A percentile compares a stretch with the other conserved stretches of the same genome.
Evolutionary conservation across 2,329 filamentous ascomycete genomes (phyloP).

Genomic region (Ophiostoma himal-ulmi): DNA sequence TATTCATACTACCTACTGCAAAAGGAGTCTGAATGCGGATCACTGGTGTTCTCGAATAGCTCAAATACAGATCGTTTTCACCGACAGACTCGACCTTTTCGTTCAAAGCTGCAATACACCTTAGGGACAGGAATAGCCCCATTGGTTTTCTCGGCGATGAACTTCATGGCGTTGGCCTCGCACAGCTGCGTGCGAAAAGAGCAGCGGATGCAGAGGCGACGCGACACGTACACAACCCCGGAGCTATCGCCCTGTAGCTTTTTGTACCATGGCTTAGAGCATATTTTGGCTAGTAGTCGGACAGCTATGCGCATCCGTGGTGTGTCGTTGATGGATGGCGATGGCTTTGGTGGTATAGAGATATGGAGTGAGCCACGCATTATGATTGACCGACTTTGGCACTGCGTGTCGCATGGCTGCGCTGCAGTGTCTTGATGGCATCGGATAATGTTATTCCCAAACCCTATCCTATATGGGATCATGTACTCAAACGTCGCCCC

Average conservation of each 20-base stretch:
- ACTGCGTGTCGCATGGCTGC: no score
- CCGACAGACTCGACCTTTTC: conserved; percentile 35
- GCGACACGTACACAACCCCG: not conserved
- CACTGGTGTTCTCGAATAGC: no score
- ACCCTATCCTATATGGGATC: no score
- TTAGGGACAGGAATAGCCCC: conserved; percentile 39
- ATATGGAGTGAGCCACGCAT: not conserved
- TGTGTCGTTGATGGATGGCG: not conserved
- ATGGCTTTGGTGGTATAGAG: not conserved
- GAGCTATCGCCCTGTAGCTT: not conserved
- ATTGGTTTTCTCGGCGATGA: conserved; percentile 31
- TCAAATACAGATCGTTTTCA: no score
- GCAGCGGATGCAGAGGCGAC: not conserved
- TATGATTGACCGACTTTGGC: not conserved
- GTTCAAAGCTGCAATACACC: conserved; percentile 40
- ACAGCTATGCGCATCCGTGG: not conserved
- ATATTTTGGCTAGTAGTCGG: not conserved
- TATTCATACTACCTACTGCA: no score
- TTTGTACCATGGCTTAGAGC: not conserved
- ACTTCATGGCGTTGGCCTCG: conserved; percentile 32
- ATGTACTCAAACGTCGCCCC: no score
- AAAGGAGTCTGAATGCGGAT: no score
- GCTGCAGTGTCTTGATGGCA: no score
- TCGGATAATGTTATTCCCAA: no score
- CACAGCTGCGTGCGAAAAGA: not conserved